Conservation (phyloP, 441 rosid species). For the Omphalea diandra region DNA sequence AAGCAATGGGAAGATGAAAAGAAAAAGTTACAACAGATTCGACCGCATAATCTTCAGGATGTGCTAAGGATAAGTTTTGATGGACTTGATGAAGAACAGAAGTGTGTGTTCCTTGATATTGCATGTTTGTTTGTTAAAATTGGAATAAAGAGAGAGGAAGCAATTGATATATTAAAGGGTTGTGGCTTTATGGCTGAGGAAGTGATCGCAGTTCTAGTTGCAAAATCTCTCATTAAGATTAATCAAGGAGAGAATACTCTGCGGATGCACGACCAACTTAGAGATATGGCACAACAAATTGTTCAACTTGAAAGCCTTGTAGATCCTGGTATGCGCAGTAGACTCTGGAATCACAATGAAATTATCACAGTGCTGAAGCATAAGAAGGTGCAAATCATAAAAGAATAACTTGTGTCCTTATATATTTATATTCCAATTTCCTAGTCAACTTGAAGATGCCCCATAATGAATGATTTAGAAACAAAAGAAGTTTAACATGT, state of each 20-base stretch:
- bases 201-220: slow-evolving; percentile 38
- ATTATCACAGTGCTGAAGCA: slow-evolving; percentile 41
- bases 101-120: slow-evolving; percentile 53
- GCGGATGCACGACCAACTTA: slow-evolving; percentile 71
- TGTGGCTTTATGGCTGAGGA: slow-evolving; percentile 45
- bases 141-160: slow-evolving; percentile 42
- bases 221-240: slow-evolving; percentile 53
- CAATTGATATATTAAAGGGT: slow-evolving; percentile 43
- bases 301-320: slow-evolving; percentile 29
- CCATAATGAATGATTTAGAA: too few species aligned
- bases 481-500: too few species aligned
- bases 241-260: slow-evolving; percentile 24
- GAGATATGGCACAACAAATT: slow-evolving; percentile 69
- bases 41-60: slow-evolving; percentile 31
- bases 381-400: slow-evolving; percentile 42
- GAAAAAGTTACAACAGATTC: slow-evolving; percentile 36
- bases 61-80: slow-evolving; percentile 45
- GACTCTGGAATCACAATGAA: slow-evolving; percentile 56
- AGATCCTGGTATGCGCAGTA: slow-evolving; percentile 45
- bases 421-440: too few species aligned
- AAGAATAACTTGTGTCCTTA: too few species aligned
- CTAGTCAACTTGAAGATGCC: too few species aligned
- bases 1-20: slow-evolving; percentile 43
- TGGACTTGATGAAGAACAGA: slow-evolving; percentile 39
- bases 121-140: slow-evolving; percentile 51